Evolutionary conservation across 257 asterid species (phyloP).

Genomic region (Asclepias syriaca): DNA sequence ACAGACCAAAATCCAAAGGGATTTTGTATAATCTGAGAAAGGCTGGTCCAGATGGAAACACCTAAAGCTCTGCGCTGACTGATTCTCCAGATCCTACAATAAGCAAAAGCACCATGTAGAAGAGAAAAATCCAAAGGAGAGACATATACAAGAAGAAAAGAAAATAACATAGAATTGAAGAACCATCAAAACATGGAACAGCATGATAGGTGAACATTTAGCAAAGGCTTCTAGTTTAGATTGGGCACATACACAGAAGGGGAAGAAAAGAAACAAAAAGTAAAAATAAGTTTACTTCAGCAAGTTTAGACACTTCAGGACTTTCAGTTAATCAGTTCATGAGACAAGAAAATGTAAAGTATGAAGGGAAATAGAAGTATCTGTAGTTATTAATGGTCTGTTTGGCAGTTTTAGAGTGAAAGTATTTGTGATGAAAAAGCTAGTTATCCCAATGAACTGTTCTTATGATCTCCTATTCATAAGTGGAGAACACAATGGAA

Average conservation of each 20-base stretch:
- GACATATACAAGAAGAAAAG: not conserved
- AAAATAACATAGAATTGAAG: not conserved
- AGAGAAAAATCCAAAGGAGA: not conserved
- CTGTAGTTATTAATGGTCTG: not conserved
- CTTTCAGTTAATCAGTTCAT: not conserved
- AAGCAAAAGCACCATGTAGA: slow-evolving; percentile 15
- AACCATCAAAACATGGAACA: not conserved
- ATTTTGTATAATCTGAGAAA: slow-evolving; percentile 14
- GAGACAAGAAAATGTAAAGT: not conserved
- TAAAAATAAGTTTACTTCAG: not conserved
- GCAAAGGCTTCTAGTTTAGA: not conserved
- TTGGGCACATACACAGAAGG: too few species aligned
- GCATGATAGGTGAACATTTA: not conserved
- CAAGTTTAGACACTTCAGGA: not conserved
- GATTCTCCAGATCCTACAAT: slow-evolving; percentile 72
- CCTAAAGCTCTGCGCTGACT: slow-evolving; percentile 55
- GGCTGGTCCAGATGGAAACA: slow-evolving; percentile 21
- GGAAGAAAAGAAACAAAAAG: too few species aligned
- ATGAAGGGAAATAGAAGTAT: not conserved
- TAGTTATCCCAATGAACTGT: too few species aligned
- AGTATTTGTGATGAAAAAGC: too few species aligned
- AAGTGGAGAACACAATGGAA: too few species aligned
- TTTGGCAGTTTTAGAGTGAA: too few species aligned
- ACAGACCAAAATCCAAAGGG: not conserved
- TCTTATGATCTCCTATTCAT: too few species aligned